Evolutionary conservation across 345 rosid species (phyloP), one percentile per base, ranked within the genome.

Genomic region (Linum usitatissimum): DNA sequence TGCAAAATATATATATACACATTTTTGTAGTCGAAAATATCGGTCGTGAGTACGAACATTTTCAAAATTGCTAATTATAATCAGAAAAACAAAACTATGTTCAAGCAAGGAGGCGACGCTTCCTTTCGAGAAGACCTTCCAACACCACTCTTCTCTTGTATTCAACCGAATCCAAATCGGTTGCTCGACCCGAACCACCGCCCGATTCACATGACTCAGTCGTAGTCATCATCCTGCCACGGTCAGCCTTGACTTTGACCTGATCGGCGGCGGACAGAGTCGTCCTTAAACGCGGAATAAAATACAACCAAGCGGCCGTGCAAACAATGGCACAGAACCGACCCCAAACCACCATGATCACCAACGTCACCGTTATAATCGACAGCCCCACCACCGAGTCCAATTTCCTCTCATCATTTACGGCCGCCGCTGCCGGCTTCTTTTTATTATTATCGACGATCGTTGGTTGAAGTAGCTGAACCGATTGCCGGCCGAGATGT

Each of bases 61-160:
- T 45, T 45, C 17, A 10, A 45, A 15, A 45, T 1, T 10, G 17
- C 3, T 2, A 7, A 45, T 1, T 10, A 45, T 3, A 12, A 45
- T 10, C 4, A 10, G 17, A 12, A 45, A 45, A 45, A 45, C 51
- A 45, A 45, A 12, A 45, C 3, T 45, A 3, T 45, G 51, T 45
- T 19, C 59, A 55, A 9, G 28, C 59, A 8, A 28, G 9, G 4
- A 6, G 30, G 12, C 82, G 77, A 64, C 69, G 83, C 55, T 69
- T 74, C 62, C 96, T 83, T 28, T 82, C 79, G 12, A 87, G 89
- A 70, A 91, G 67, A 18, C 96, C 98, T 19, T 83, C 87, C 74
- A 86, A 56, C 59, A 86, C 81, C 76, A 88, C 90, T 68, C 66
- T 85, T 76, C 72, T 83, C 69, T 82, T 82, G 21, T 75, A 69